A percentile compares a stretch with the other conserved stretches of the same genome.
Conservation (phyloP, 2,329 filamentous ascomycete genomes). For the Botrytis byssoidea region DNA sequence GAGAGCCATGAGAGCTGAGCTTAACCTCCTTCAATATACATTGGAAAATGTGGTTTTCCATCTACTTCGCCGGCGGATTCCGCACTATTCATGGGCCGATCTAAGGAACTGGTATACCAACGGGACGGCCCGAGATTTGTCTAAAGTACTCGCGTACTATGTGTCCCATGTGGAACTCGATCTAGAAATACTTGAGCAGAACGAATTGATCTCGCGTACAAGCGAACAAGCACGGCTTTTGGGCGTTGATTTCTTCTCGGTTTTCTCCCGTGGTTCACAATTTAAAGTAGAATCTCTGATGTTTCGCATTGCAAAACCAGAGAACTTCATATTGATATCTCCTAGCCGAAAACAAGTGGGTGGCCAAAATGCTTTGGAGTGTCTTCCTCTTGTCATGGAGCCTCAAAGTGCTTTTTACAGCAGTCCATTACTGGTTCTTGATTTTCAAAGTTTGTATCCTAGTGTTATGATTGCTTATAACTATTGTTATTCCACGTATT, state of each 20-base stretch:
- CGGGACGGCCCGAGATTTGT: conserved; percentile 64
- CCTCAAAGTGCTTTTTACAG: conserved; percentile 93
- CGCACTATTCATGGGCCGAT: conserved; percentile 77
- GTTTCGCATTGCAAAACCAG: conserved; percentile 97
- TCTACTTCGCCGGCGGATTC: conserved; percentile 80
- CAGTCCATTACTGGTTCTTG: conserved; percentile 83
- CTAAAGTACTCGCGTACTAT: conserved; percentile 77
- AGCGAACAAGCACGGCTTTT: conserved; percentile 92
- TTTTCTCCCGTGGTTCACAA: conserved; percentile 91
- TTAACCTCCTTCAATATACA: conserved; percentile 89
- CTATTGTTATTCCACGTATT: conserved; percentile 95
- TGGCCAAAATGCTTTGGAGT: conserved; percentile 90
- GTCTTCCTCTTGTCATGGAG: conserved; percentile 94
- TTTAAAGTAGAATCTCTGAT: conserved; percentile 99
- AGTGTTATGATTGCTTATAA: conserved; percentile 99
- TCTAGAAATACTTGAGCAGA: conserved; percentile 85
- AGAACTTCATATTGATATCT: conserved; percentile 88
- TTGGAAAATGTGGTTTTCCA: conserved; percentile 97
- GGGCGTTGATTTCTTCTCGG: conserved; percentile 94
- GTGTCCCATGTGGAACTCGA: conserved; percentile 73
- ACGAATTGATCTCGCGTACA: conserved; percentile 83
- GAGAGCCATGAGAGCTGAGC: conserved; percentile 90
- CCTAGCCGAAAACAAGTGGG: conserved; percentile 91
- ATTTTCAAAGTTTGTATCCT: conserved; percentile 95
- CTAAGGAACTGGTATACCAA: conserved; percentile 81